These are phyloP conservation scores for Claviceps lovelessii DNA, from an alignment of 2,329 filamentous ascomycete species.

Conservation along the genomic window DNA sequence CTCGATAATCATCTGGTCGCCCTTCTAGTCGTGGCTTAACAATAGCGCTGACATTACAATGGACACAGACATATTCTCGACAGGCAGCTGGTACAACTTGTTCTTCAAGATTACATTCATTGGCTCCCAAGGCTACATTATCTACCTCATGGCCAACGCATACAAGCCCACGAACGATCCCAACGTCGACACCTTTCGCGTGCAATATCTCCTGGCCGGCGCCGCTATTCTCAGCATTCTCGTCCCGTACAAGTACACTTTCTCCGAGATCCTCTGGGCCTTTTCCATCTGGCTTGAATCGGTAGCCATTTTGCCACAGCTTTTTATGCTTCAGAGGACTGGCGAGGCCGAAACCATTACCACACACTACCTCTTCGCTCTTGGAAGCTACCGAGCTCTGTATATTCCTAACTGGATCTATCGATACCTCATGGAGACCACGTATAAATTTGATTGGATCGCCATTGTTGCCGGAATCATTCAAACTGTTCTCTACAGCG, in stretches of 20 bases:
- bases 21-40: not conserved
- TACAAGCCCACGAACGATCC: constrained; percentile 97
- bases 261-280: constrained; percentile 84
- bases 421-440: constrained; percentile 61
- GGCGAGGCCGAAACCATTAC: constrained; percentile 99
- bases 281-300: constrained; percentile 98
- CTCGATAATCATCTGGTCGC: not conserved
- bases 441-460: constrained; percentile 68
- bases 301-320: constrained; percentile 89
- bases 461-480: constrained; percentile 78
- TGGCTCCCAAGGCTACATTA: constrained; percentile 73
- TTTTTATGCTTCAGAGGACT: constrained; percentile 96
- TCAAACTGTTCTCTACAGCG: constrained; percentile 90
- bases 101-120: constrained; percentile 96
- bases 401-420: constrained; percentile 99
- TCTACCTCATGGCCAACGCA: constrained; percentile 95
- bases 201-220: constrained; percentile 80
- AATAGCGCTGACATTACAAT: not conserved
- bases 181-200: constrained; percentile 92
- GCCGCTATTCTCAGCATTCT: constrained; percentile 66
- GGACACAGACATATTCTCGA: constrained; percentile 65
- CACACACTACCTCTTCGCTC: constrained; percentile 89
- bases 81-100: constrained; percentile 76
- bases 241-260: constrained; percentile 71
- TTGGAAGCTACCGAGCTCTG: constrained; percentile 79